Conservation (phyloP, 495 filamentous ascomycete genomes). For the Hypoxylon intermedium region DNA sequence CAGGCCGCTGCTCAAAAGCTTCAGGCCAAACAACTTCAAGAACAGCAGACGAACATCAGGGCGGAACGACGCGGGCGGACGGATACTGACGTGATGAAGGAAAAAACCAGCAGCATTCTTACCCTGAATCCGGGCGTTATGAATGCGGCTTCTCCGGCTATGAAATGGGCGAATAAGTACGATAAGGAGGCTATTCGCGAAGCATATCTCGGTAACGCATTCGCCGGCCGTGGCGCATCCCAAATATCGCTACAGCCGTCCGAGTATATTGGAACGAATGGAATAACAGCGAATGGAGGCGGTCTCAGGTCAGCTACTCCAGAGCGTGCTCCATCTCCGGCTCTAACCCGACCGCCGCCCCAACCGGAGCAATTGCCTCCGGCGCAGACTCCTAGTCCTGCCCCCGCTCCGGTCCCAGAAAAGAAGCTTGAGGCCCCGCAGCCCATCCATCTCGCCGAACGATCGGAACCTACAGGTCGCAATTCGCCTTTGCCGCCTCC, state of each 20-base stretch:
- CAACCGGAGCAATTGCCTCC: conserved; percentile 17
- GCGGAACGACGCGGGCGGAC: conserved; percentile 56
- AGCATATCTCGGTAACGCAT: conserved; percentile 76
- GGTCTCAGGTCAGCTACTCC: conserved; percentile 45
- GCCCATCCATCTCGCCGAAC: conserved; percentile 48
- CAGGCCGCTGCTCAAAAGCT: conserved; percentile 86
- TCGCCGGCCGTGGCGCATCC: conserved; percentile 67
- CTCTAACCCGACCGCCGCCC: neutral
- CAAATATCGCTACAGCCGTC: conserved; percentile 41
- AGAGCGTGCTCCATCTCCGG: conserved; percentile 42
- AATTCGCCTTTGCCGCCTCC: conserved; percentile 49
- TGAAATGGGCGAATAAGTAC: conserved; percentile 94
- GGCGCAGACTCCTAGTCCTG: conserved; percentile 11
- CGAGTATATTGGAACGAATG: conserved; percentile 28
- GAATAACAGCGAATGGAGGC: conserved; percentile 35
- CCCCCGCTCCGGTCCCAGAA: conserved; percentile 33
- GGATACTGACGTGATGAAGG: conserved; percentile 62
- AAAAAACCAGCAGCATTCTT: conserved; percentile 89
- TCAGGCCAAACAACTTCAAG: conserved; percentile 62
- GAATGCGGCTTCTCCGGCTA: conserved; percentile 86
- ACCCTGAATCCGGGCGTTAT: conserved; percentile 87
- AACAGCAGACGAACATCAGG: conserved; percentile 37
- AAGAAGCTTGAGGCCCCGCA: conserved; percentile 46
- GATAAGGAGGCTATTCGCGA: conserved; percentile 84
- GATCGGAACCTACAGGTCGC: conserved; percentile 41